These are phyloP conservation scores for Tritrichomonas musculus DNA, from an alignment of 208 protist genomes.

Conservation along the genomic window DNA sequence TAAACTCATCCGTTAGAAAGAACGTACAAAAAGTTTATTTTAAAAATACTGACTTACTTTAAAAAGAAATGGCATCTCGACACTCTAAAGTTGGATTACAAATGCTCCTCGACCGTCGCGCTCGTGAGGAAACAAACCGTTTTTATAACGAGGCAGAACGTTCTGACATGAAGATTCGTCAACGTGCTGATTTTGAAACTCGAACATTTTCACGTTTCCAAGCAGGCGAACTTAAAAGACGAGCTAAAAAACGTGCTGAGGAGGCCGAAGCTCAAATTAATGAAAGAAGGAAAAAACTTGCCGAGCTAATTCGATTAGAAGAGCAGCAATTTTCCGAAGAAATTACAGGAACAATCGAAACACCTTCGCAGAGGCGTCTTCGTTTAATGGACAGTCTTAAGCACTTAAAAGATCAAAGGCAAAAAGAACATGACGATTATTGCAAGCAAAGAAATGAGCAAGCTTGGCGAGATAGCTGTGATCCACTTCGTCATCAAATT, in stretches of 20 bases:
- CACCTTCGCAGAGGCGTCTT: background rate
- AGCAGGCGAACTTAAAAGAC: background rate
- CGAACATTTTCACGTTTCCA: background rate
- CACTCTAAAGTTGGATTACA: background rate
- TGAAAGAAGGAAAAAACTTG: background rate
- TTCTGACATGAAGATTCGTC: background rate
- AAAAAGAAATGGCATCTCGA: too few species aligned
- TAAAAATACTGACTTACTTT: too few species aligned
- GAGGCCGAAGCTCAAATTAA: background rate
- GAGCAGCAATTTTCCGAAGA: background rate
- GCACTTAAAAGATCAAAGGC: background rate
- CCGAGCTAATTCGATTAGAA: background rate
- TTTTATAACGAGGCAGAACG: background rate
- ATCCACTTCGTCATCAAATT: conserved; percentile 12
- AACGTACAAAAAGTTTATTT: too few species aligned
- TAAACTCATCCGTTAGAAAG: too few species aligned
- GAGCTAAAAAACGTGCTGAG: background rate
- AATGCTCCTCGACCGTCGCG: background rate
- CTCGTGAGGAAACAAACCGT: background rate
- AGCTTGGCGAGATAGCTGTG: background rate
- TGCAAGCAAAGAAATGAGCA: background rate
- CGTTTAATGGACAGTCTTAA: background rate
- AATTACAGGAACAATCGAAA: background rate
- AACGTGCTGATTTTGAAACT: background rate
- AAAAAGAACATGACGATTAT: conserved; percentile 21